Conservation (phyloP, 441 rosid species). For the Lepidium campestre region DNA sequence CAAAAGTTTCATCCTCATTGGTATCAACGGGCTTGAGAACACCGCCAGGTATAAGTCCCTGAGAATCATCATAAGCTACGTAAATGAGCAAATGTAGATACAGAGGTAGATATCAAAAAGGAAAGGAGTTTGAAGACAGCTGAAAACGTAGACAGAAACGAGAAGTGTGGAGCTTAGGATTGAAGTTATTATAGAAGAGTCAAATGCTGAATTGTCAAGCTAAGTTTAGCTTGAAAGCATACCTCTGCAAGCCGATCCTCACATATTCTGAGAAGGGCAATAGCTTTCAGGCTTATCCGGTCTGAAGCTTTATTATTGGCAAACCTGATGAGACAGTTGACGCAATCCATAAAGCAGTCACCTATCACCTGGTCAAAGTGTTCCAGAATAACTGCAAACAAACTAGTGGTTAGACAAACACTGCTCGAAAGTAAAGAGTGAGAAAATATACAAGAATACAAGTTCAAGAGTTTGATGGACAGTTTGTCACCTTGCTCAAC, state of each 20-base stretch:
- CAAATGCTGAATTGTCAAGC: constrained; percentile 1
- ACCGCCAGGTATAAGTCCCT: constrained; percentile 99
- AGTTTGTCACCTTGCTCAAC: constrained; percentile 85
- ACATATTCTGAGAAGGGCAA: constrained; percentile 98
- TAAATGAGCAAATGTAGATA: constrained; percentile 14
- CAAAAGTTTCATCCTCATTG: constrained; percentile 54
- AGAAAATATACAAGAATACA: background rate
- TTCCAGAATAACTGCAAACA: constrained; percentile 87
- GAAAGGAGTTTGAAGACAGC: constrained; percentile 16
- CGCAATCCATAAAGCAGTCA: constrained; percentile 99
- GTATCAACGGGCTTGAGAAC: constrained; percentile 72
- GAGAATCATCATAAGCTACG: constrained; percentile 18
- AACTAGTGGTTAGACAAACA: constrained; percentile 24
- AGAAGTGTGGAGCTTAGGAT: constrained; percentile 9
- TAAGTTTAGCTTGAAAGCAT: constrained; percentile 12
- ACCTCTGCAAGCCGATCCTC: constrained; percentile 99
- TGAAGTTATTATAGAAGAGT: background rate
- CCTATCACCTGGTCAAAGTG: constrained; percentile 99
- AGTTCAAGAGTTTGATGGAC: constrained; percentile 15
- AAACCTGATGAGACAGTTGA: constrained; percentile 97
- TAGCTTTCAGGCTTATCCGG: constrained; percentile 97
- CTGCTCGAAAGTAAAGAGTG: constrained; percentile 4
- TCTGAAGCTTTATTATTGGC: constrained; percentile 93
- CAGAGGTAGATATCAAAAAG: constrained; percentile 18
- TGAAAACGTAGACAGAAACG: background rate